phyloP scores from a whole-genome alignment of 2,329 filamentous ascomycete genomes.

The Trichophyton mentagrophytes region DNA sequence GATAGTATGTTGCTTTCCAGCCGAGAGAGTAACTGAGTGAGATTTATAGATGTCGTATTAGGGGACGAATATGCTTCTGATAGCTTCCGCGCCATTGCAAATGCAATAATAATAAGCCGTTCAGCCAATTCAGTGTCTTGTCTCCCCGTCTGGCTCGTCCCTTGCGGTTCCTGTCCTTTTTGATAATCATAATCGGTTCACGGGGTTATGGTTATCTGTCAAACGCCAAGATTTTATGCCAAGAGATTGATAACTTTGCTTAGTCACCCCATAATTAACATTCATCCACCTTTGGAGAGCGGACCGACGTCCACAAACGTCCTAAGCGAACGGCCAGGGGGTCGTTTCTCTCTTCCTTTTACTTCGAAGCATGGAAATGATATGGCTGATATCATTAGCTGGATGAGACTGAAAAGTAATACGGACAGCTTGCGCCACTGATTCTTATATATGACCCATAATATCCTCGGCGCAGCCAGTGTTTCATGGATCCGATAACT shows the following conservation, averaged over 20 bases:
- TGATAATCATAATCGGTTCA: not conserved
- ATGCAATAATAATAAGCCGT: not conserved
- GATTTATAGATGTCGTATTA: constrained; percentile 26
- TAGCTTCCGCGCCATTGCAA: constrained; percentile 12
- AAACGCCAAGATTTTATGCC: too few species aligned
- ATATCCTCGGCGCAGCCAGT: too few species aligned
- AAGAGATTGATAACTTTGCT: too few species aligned
- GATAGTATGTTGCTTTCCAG: constrained; percentile 34
- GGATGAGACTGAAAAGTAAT: too few species aligned
- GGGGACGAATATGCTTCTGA: constrained; percentile 14
- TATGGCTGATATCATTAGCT: too few species aligned
- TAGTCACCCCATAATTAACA: too few species aligned
- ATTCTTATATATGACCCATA: not conserved
- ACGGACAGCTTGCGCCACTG: too few species aligned
- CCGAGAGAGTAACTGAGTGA: constrained; percentile 31
- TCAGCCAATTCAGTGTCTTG: not conserved
- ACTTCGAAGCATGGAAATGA: too few species aligned
- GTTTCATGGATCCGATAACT: not conserved
- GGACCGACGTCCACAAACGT: too few species aligned
- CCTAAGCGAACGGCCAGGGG: too few species aligned
- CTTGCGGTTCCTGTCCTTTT: not conserved
- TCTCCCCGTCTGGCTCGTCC: not conserved
- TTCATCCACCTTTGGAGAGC: too few species aligned
- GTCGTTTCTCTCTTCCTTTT: too few species aligned
- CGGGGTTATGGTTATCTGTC: not conserved